Evolutionary conservation across 2,329 filamentous ascomycete species (phyloP), one percentile per base, ranked within the genome.

Genomic region (Ascochyta clinopodiicola): DNA sequence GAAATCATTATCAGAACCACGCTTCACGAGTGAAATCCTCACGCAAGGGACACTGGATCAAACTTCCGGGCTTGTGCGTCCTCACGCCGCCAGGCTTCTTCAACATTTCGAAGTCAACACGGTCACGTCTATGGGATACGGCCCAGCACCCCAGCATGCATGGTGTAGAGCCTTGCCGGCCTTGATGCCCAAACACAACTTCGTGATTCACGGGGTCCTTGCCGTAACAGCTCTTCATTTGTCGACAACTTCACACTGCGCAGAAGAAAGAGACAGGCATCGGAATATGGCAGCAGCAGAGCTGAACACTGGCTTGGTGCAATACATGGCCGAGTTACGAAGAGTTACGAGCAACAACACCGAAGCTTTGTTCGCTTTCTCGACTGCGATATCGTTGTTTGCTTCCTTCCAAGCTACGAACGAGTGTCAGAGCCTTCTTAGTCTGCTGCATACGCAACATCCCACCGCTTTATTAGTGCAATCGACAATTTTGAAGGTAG

Each of bases 191-290:
- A 71, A 71, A 6, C 70, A 78, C 55, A 62, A 68, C 2, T 81
- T 77, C 44, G 66, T 81, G 6, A 55, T 80, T 10, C 73, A 79
- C 52, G 77, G 75, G 12, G 70, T 81, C 4, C 61, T 81, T 7
- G 77, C 79, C 2, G 51, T 80, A 10, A 69, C 77, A 5, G 75
- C 77, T n/a, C 67, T 81, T 13, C 80, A 81, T 57, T 57, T 79
- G 22, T 75, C 76, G 12, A 74, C 71, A 21, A 44, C 70, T 68
- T 43, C 49, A n/a, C 40, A 19, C 6, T 44, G 34, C 4, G 44
- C 56, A 25, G 51, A 44, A 19, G 54, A 63, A 27, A 57, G 48
- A 48, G 50, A 65, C 15, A 27, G 37, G 2, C 63, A 67, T 22
- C 48, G 54, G 9, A 56, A 61, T 12, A 62, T 68, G 25, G 67